Evolutionary conservation across 2,329 filamentous ascomycete genomes (phyloP), one percentile per base, ranked within the genome.

Genomic region (Westerdykella aurantiaca): DNA sequence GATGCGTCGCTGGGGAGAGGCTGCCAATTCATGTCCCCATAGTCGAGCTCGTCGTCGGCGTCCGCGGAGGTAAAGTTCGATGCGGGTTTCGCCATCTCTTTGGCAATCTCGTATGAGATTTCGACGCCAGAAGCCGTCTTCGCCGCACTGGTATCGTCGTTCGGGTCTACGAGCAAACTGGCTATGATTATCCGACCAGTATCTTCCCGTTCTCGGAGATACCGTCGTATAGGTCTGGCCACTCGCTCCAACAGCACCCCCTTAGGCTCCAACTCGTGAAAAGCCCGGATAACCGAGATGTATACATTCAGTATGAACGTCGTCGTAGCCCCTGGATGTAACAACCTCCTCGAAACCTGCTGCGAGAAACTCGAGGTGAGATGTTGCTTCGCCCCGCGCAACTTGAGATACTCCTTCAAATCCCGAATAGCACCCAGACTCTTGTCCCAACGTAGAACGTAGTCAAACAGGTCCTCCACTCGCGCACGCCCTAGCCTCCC

Each of bases 1-100:
- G 88, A 89, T 1, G 93, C 93, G 62, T 98, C 93, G 33, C 94
- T 83, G 0, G 93, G 93, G 57, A 95, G 87, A 1, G 93, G 93
- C 31, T 88, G 76, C 93, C 93, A 98, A 7, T 82, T 80, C 83
- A 95, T 86, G 64, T 98, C 90, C 59, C 88, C 79, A 85, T 87
- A 97, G 64, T 94, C 87, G 13, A 93, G 75, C 41, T 88, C 86
- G n/a, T 77, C 72, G 31, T 73, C 67, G 14, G 68, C 53, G 50
- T 77, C 62, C 56, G 73, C 53, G 16, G n/a, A 16, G 53, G 49
- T 82, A 21, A 82, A 78, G 7, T 73, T 69, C 16, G 76, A 74
- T 9, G 78, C 70, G 0, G 80, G 75, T 48, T 83, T 79, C 31
- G 79, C 77, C 39, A 90, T 77, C 39, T 88, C 72, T 13, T 80